Evolutionary conservation across 2,329 filamentous ascomycete genomes (phyloP).

Genomic region (Trichothecium roseum): DNA sequence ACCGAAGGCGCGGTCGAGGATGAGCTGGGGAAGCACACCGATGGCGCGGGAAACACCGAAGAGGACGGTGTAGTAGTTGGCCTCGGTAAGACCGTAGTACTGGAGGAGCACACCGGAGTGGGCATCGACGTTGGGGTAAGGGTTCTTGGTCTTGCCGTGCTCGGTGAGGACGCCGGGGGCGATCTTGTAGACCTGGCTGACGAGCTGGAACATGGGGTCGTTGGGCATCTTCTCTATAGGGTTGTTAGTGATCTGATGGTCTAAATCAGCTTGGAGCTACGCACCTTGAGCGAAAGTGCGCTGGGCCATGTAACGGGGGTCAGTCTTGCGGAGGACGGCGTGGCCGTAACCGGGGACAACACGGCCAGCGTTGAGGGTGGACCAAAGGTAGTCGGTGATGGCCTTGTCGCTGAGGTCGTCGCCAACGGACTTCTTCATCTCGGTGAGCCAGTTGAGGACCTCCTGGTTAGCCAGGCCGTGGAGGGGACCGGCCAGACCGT

Average conservation of each 20-base stretch:
- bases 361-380: constrained; percentile 87
- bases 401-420: constrained; percentile 92
- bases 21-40: constrained; percentile 97
- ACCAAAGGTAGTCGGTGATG: constrained; percentile 98
- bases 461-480: constrained; percentile 99
- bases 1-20: constrained; percentile 96
- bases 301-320: constrained; percentile 97
- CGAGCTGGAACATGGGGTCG: constrained; percentile 99
- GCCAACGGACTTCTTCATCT: constrained; percentile 95
- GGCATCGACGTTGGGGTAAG: constrained; percentile 96
- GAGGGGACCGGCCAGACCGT: constrained; percentile 94
- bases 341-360: constrained; percentile 98
- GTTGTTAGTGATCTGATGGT: constrained; percentile 15
- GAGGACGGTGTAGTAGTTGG: constrained; percentile 99
- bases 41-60: constrained; percentile 98
- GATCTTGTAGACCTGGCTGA: constrained; percentile 99
- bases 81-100: constrained; percentile 98
- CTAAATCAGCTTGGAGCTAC: constrained; percentile 6
- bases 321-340: constrained; percentile 98
- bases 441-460: constrained; percentile 95
- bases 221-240: constrained; percentile 68
- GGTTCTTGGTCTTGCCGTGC: constrained; percentile 99
- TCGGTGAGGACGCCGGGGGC: constrained; percentile 94
- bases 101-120: constrained; percentile 99
- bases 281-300: constrained; percentile 77